Base-by-base conservation (phyloP, 1,139 yeast species). In the Arxiozyma slooffiae region DNA sequence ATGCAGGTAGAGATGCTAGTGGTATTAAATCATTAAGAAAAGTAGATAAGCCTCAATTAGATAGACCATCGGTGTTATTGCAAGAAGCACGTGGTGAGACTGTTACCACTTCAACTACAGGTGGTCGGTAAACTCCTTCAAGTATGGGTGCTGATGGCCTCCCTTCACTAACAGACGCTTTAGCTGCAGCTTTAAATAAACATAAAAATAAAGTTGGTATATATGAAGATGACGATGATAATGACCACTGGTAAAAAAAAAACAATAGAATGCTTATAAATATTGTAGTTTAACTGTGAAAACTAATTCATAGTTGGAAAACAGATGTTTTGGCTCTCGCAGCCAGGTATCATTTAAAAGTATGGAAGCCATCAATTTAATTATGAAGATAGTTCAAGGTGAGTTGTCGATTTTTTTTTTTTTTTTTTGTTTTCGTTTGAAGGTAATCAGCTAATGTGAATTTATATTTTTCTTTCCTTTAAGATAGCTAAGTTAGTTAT, bases 1-100 rank as follows among this genome's bases (percentile, higher is more conserved):
- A 76, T 56, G 71, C 74, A 0, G 81, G 81, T 0, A 75, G 96
- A 60, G 95, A 86, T 37, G 82, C 95, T 0, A 82, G 89, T 49
- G 83, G 89, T 49, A 49, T 89, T 14, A 82, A 82, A 0, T 64
- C 79, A 3, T 75, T 90, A 57, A 80, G 75, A 56, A 86, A 83
- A 66, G 84, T 85, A 5, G 97, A 92, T 67, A 90, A 89, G 67
- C 70, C 88, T 0, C 90, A 85, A 59, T 71, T 89, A 47, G 97
- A 90, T 42, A 77, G 74, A 55, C 96, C 96, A 3, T 82, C 82
- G 48, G 87, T 78, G 0, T 61, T 85, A 39, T 68, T 86, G 34
- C 85, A 79, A 67, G 90, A 85, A 62, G 86, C 87, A 1, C 73
- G 72, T 46, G 94, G 94, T 36, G 57, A 58, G 37, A 51, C 58